phyloP scores from a whole-genome alignment of 371 early-diverging fungal species.

The Zopfochytrium polystomum region DNA sequence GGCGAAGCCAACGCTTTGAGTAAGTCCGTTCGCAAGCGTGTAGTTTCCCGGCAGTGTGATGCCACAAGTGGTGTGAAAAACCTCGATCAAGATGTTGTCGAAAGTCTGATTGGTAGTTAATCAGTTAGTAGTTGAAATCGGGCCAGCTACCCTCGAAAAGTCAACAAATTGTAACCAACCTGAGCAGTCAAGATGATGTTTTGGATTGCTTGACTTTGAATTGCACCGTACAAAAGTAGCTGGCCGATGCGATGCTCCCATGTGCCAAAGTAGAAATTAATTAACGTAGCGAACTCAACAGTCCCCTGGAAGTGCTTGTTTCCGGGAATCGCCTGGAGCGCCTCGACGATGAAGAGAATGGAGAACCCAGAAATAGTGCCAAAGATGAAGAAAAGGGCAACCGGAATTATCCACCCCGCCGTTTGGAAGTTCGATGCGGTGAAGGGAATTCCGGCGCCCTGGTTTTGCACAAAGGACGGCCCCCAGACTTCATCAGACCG shows the following conservation, averaged over 20 bases:
- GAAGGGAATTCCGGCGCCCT: conserved; percentile 30
- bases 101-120: conserved; percentile 20
- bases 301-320: conserved; percentile 41
- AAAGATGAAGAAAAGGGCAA: conserved; percentile 37
- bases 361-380: conserved; percentile 40
- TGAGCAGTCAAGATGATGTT: conserved; percentile 45
- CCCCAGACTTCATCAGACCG: too few relatives aligned
- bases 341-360: conserved; percentile 70
- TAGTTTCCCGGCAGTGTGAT: conserved; percentile 18
- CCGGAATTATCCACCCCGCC: conserved; percentile 36
- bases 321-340: conserved; percentile 73
- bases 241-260: conserved; percentile 41
- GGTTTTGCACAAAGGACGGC: too few relatives aligned
- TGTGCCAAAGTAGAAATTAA: conserved; percentile 56
- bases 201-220: conserved; percentile 42
- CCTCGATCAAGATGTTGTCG: conserved; percentile 42
- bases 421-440: conserved; percentile 19
- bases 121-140: not conserved
- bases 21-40: not conserved
- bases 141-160: not conserved
- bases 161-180: conserved; percentile 11
- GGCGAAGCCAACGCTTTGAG: not conserved
- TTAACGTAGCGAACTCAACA: conserved; percentile 54
- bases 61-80: conserved; percentile 48
- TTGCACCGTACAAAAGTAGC: conserved; percentile 45